A percentile compares a stretch with the other conserved stretches of the same genome.
phyloP scores from a whole-genome alignment of 768 basidiomycete species.

The Boletus tomentosulus region DNA sequence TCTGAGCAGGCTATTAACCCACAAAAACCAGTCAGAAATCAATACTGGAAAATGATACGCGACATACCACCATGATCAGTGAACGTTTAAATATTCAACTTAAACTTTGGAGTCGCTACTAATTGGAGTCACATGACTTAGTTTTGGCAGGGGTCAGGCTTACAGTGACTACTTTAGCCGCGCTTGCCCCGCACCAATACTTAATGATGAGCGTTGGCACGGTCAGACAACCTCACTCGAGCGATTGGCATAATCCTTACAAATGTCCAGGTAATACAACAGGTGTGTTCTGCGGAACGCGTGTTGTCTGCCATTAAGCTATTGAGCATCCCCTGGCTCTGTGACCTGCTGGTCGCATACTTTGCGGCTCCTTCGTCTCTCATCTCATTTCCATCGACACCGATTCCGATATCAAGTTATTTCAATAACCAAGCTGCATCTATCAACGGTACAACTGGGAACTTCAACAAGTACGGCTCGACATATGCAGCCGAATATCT shows the following conservation, averaged over 20 bases:
- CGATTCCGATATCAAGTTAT: slow-evolving; percentile 28
- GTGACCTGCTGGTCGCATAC: slow-evolving; percentile 17
- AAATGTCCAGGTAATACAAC: slow-evolving; percentile 6
- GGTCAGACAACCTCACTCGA: slow-evolving; percentile 12
- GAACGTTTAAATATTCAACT: too few species aligned
- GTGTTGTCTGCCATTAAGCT: slow-evolving; percentile 16
- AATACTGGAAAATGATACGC: too few species aligned
- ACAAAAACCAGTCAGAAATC: too few species aligned
- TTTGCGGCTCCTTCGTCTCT: slow-evolving; percentile 14
- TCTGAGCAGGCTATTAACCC: too few species aligned
- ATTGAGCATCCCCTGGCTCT: slow-evolving; percentile 22
- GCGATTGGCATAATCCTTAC: neutral
- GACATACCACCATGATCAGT: too few species aligned
- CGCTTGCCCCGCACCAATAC: neutral
- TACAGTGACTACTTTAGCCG: neutral
- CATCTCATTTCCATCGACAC: slow-evolving; percentile 29
- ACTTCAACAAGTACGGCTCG: slow-evolving; percentile 38
- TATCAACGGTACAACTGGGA: slow-evolving; percentile 31
- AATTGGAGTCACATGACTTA: neutral
- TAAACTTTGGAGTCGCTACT: too few species aligned
- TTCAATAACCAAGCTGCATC: slow-evolving; percentile 46
- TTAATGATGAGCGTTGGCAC: neutral
- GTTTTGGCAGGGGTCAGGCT: neutral
- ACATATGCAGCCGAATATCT: slow-evolving; percentile 41
- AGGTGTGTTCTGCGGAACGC: slow-evolving; percentile 6